Evolutionary conservation across 495 filamentous ascomycete species (phyloP).

Genomic region (Lentithecium fluviatile): DNA sequence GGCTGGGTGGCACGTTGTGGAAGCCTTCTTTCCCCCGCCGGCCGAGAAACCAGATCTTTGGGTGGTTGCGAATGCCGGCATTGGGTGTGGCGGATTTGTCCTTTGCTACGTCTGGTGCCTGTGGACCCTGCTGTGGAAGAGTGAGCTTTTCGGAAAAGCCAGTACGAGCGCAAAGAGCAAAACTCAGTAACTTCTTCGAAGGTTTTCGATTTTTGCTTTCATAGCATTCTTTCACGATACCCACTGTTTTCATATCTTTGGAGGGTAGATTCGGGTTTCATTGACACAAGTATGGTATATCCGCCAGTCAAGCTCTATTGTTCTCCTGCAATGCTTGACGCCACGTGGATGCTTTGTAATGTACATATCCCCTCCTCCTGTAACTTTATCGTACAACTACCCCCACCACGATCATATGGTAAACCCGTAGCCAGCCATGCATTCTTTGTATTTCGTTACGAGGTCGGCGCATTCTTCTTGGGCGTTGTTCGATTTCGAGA

Average conservation of each 20-base stretch:
- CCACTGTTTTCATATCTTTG: constrained; percentile 15
- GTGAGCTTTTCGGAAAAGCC: constrained; percentile 36
- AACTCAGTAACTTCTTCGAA: constrained; percentile 3
- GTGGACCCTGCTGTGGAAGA: constrained; percentile 65
- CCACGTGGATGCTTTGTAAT: constrained; percentile 29
- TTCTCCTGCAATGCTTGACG: constrained; percentile 28
- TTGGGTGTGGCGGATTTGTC: constrained; percentile 81
- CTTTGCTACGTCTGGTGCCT: constrained; percentile 90
- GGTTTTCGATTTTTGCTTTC: constrained; percentile 2
- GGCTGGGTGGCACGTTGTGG: constrained; percentile 74
- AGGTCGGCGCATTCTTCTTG: constrained; percentile 74
- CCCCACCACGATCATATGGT: constrained; percentile 51
- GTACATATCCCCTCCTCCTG: constrained; percentile 6
- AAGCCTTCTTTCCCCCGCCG: constrained; percentile 65
- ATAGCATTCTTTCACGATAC: constrained; percentile 22
- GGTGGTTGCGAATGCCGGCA: constrained; percentile 82
- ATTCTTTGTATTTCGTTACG: constrained; percentile 82
- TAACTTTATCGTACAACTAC: no score
- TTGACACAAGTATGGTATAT: constrained; percentile 13
- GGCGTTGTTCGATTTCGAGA: constrained; percentile 75
- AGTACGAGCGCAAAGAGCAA: constrained; percentile 18
- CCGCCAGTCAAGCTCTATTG: neutral
- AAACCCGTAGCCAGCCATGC: constrained; percentile 94
- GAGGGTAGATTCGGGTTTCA: constrained; percentile 25
- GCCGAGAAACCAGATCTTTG: constrained; percentile 83